These are phyloP conservation scores for Penicillium arizonense DNA, from an alignment of 495 filamentous ascomycete species.

Conservation along the genomic window DNA sequence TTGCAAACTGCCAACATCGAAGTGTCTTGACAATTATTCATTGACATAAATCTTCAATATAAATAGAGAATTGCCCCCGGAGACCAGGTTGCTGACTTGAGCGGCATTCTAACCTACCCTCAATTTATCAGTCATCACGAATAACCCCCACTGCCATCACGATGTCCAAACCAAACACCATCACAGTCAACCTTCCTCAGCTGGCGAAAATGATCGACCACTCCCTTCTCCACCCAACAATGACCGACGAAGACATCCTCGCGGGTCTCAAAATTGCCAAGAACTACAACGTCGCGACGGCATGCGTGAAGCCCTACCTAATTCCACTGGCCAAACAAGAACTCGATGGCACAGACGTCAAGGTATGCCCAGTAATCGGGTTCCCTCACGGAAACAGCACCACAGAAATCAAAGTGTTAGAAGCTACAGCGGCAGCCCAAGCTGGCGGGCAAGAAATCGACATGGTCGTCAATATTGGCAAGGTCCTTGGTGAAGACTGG, in stretches of 20 bases:
- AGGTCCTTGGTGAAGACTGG: constrained; percentile 55
- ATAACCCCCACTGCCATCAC: not conserved
- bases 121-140: too few species aligned
- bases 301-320: constrained; percentile 54
- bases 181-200: constrained; percentile 49
- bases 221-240: constrained; percentile 58
- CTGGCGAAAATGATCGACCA: constrained; percentile 61
- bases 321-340: constrained; percentile 46
- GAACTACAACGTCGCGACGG: constrained; percentile 50
- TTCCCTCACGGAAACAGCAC: constrained; percentile 60
- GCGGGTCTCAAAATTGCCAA: constrained; percentile 47
- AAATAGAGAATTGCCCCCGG: too few species aligned
- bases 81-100: too few species aligned
- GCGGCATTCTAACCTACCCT: too few species aligned
- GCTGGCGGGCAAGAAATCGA: constrained; percentile 54
- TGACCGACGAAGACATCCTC: constrained; percentile 54
- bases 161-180: constrained; percentile 17
- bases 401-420: constrained; percentile 50
- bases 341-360: constrained; percentile 47
- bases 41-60: too few species aligned
- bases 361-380: constrained; percentile 55
- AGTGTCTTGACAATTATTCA: too few species aligned
- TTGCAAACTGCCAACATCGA: too few species aligned
- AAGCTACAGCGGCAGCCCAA: constrained; percentile 46
- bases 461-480: constrained; percentile 59